Evolutionary conservation across 139 green algal species (phyloP).

Genomic region (Coelastrella sp.): DNA sequence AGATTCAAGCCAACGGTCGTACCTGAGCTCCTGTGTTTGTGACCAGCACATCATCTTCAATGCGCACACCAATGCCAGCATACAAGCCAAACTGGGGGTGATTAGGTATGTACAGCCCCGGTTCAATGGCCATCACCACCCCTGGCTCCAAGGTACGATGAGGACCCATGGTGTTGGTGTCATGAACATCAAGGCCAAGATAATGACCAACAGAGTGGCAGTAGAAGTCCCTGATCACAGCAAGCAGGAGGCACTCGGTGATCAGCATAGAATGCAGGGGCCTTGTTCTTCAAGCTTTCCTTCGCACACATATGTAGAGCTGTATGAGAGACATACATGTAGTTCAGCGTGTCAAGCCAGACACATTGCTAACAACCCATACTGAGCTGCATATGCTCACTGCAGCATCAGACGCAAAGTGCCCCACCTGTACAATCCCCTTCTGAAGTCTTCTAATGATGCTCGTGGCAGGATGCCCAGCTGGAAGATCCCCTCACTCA

Average conservation of each 20-base stretch:
- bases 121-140: conserved; percentile 85
- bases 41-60: conserved; percentile 87
- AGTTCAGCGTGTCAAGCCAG: neutral
- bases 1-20: neutral
- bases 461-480: conserved; percentile 49
- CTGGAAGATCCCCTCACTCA: conserved; percentile 56
- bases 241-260: too few species aligned
- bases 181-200: conserved; percentile 88
- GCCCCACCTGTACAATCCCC: conserved; percentile 48
- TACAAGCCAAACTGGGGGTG: conserved; percentile 62
- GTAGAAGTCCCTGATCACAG: conserved; percentile 80
- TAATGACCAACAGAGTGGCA: conserved; percentile 83
- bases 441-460: conserved; percentile 29
- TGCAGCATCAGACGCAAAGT: too few species aligned
- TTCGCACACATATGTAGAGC: neutral
- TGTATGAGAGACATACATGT: too few species aligned
- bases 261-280: too few species aligned
- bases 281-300: too few species aligned
- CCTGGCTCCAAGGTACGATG: conserved; percentile 68
- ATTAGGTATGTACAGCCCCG: conserved; percentile 88
- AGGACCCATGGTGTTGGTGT: conserved; percentile 73
- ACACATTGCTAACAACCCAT: too few species aligned
- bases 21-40: conserved; percentile 49
- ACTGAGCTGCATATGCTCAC: neutral
- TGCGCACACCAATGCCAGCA: conserved; percentile 74